Evolutionary conservation across 192 early-diverging fungal species (phyloP).

Genomic region (Mortierella alpina): DNA sequence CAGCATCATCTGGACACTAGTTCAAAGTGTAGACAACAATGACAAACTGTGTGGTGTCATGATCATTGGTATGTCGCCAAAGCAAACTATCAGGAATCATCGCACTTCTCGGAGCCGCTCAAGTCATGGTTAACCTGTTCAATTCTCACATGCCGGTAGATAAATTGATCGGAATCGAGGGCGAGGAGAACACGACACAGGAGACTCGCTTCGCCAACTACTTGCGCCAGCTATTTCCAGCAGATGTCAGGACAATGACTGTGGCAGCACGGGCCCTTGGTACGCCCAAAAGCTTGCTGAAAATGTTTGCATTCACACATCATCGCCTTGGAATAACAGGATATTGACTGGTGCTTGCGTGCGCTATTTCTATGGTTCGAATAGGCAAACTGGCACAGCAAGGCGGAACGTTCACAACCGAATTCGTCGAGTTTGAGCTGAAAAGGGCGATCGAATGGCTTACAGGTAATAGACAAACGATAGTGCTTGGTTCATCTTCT

Average conservation of each 20-base stretch:
- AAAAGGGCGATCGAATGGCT: slow-evolving; percentile 88
- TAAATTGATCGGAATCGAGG: slow-evolving; percentile 83
- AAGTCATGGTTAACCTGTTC: neutral
- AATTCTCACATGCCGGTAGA: slow-evolving; percentile 59
- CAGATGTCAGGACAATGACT: slow-evolving; percentile 74
- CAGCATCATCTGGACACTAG: slow-evolving; percentile 81
- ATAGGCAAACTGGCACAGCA: slow-evolving; percentile 73
- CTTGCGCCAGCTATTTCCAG: slow-evolving; percentile 78
- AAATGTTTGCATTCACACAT: too few relatives aligned
- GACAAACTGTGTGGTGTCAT: slow-evolving; percentile 86
- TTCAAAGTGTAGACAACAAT: slow-evolving; percentile 77
- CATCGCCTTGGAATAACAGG: neutral
- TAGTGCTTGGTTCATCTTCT: neutral
- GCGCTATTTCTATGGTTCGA: neutral
- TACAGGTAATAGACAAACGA: slow-evolving; percentile 64
- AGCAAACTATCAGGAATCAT: neutral
- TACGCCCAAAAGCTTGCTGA: slow-evolving; percentile 16
- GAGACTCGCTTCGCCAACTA: slow-evolving; percentile 85
- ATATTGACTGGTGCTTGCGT: neutral
- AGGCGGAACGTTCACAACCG: slow-evolving; percentile 77
- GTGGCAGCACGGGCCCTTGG: slow-evolving; percentile 80
- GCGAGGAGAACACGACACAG: slow-evolving; percentile 83
- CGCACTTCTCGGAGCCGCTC: neutral
- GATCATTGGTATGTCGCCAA: slow-evolving; percentile 72
- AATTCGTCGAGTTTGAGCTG: slow-evolving; percentile 87